Evolutionary conservation across 1,139 yeast species (phyloP), one percentile per base, ranked within the genome.

Genomic region (Kodamaea plutei): DNA sequence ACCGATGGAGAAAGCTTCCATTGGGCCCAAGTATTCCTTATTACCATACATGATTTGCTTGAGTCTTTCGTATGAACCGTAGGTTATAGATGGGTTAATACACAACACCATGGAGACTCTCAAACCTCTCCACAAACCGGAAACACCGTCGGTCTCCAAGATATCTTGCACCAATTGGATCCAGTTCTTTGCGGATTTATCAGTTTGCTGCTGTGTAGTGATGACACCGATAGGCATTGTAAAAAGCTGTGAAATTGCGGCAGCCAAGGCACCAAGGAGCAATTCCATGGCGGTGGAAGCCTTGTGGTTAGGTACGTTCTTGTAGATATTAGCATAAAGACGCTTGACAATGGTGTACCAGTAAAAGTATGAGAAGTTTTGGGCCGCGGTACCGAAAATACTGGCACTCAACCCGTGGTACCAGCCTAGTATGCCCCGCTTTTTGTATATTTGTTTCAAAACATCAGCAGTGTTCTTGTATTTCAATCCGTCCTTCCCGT

Each of bases 11-110:
- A 84, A 84, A 47, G 82, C 76, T 54, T 84, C 84, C 36, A 70
- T 61, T 5, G 93, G 84, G 8, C 73, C 65, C 44, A 85, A 64
- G 44, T 58, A 58, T 33, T 61, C 50, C 50, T 70, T 67, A 36
- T 43, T 48, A 12, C 67, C 69, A 51, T 67, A 82, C 28, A 83
- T 46, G 4, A 74, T 45, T 34, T 66, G 67, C 52, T 74, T 79
- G 45, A 85, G 66, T 41, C 87, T 71, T 54, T 84, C 91, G 54
- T 77, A 83, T 2, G 88, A 71, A 5, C 95, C 94, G 54, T 84
- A 87, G 5, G 95, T 85, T 51, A 85, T 85, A 25, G 94, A 80
- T 4, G 95, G 95, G 59, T 85, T 85, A 38, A 81, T 66, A 22
- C 93, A 85, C 32, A 85, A 69, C 5, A 85, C 84, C 48, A 85